These are phyloP conservation scores for Wickerhamiella cacticola DNA, from an alignment of 805 yeast species.

Conservation along the genomic window DNA sequence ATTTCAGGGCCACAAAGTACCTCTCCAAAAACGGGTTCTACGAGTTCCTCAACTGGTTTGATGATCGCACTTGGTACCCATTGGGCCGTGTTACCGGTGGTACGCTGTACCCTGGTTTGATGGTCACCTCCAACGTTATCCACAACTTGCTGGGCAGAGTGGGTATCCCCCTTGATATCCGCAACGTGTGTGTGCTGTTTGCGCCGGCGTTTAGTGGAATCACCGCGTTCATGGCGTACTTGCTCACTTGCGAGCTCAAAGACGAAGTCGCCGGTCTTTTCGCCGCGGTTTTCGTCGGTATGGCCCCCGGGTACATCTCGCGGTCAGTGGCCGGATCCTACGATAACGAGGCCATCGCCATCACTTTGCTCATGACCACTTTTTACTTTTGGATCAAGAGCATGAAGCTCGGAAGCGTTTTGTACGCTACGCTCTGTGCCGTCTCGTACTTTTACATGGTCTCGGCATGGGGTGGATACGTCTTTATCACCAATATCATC, in stretches of 20 bases:
- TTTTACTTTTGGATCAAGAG: conserved; percentile 95
- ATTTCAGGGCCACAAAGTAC: conserved; percentile 90
- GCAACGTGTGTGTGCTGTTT: conserved; percentile 88
- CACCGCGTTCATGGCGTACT: conserved; percentile 81
- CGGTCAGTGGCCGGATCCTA: conserved; percentile 98
- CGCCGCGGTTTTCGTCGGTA: conserved; percentile 90
- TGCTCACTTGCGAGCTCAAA: conserved; percentile 81
- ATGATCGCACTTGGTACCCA: conserved; percentile 98
- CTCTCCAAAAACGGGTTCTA: conserved; percentile 72
- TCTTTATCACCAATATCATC: conserved; percentile 92
- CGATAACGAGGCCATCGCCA: conserved; percentile 98
- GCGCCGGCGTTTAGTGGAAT: conserved; percentile 95
- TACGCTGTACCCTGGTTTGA: conserved; percentile 91
- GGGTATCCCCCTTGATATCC: conserved; percentile 80
- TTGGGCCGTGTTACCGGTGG: conserved; percentile 99
- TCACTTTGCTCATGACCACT: conserved; percentile 87
- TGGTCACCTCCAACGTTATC: conserved; percentile 92
- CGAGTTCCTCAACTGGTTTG: conserved; percentile 95
- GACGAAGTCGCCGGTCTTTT: conserved; percentile 79
- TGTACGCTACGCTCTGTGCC: conserved; percentile 75
- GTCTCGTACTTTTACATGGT: conserved; percentile 95
- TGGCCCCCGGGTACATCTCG: conserved; percentile 97
- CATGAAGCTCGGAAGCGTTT: conserved; percentile 76
- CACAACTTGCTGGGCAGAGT: conserved; percentile 56
- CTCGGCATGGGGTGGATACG: conserved; percentile 99